Base-by-base conservation (phyloP, 179 eudicot species). In the Silene coronaria region DNA sequence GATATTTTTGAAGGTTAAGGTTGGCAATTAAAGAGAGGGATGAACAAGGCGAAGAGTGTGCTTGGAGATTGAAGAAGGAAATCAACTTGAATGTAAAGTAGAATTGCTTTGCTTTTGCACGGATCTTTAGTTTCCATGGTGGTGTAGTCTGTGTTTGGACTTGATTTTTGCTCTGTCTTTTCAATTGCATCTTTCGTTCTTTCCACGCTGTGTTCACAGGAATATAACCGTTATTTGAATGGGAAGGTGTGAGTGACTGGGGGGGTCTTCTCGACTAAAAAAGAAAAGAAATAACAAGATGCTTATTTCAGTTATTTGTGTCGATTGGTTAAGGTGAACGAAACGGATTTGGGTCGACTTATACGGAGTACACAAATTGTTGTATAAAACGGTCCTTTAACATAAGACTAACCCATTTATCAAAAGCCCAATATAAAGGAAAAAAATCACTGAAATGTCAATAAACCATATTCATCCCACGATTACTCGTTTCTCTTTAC, bases 41-140 rank as follows among this genome's bases (percentile, higher is more conserved):
- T 16, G 68, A 61, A 19, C 60, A 13, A 11, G 27, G 27, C n/a
- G 32, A 51, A 28, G 13, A 4, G 34, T 12, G 51, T 21, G 23
- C 42, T 36, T 67, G 71, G 48, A 67, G 51, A 34, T 67, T 67
- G 45, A 67, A 67, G 2, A 67, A n/a, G 34, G 73, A 70, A 12
- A 67, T 51, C 7, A 71, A n/a, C 2, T 55, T 78, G 67, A 78
- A 62, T 1, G 38, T 66, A 46, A 72, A 38, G 62, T 66, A 67
- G 24, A 78, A 72, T 7, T 73, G 42, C 1, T 57, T 73, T 61
- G 77, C 48, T 24, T 78, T 78, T 36, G 67, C 24, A 36, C 57
- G 23, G 67, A 78, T 34, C 12, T 10, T 66, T 3, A 78, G 8
- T 19, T 73, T 78, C 80, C 76, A 78, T 73, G 76, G 77, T 8